Evolutionary conservation across 169 alveolate species (phyloP).

Genomic region (Cryptosporidium ubiquitum): DNA sequence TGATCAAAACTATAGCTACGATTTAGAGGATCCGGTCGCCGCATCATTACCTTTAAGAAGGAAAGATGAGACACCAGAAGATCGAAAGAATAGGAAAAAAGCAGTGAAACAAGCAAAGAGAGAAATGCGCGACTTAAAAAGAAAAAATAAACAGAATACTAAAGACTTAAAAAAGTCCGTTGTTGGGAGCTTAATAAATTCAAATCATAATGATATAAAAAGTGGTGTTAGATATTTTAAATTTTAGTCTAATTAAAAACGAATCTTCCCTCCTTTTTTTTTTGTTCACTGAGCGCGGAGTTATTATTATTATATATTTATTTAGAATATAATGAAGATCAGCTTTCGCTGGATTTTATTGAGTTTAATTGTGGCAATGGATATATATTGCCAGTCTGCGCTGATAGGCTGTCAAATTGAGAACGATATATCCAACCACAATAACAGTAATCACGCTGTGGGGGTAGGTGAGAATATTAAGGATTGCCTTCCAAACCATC

Average conservation of each 20-base stretch:
- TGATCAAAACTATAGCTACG: too few relatives aligned
- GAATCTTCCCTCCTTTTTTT: background rate
- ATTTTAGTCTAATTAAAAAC: background rate
- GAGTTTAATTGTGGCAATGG: conserved; percentile 59
- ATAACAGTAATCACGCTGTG: background rate
- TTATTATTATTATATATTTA: background rate
- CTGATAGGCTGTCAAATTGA: conserved; percentile 44
- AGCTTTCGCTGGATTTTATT: conserved; percentile 57
- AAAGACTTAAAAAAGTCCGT: conserved; percentile 37
- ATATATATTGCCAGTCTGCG: conserved; percentile 53
- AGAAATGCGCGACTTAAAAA: conserved; percentile 82
- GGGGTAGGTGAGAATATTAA: background rate
- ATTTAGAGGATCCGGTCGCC: background rate
- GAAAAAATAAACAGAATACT: conserved; percentile 78
- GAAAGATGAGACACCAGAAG: conserved; percentile 85
- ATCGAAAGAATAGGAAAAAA: conserved; percentile 81
- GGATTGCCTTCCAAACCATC: conserved; percentile 65
- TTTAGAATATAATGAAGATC: conserved; percentile 24
- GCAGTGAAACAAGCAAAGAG: conserved; percentile 85
- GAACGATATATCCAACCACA: background rate
- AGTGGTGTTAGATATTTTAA: conserved; percentile 52
- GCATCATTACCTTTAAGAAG: conserved; percentile 72
- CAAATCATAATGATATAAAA: conserved; percentile 34
- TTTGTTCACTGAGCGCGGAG: background rate
- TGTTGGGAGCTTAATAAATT: background rate